Conservation (phyloP, 768 basidiomycete species). For the Podaxis sp. region DNA sequence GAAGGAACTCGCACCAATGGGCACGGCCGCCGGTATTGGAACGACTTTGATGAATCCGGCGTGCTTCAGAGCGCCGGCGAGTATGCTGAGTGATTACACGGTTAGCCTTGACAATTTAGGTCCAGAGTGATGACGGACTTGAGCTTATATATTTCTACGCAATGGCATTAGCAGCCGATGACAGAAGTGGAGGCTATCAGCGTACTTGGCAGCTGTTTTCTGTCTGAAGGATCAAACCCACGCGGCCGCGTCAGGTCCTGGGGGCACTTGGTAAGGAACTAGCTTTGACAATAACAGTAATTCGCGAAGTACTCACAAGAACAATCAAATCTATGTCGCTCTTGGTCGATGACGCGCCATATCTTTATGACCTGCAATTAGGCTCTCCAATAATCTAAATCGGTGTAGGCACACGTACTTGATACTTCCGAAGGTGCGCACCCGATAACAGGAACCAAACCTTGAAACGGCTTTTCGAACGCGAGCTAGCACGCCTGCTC, state of each 20-base stretch:
- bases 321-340: slow-evolving; percentile 57
- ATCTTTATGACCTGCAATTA: slow-evolving; percentile 22
- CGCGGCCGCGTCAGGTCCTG: slow-evolving; percentile 24
- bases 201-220: slow-evolving; percentile 11
- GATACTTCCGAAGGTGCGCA: slow-evolving; percentile 49
- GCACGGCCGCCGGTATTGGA: slow-evolving; percentile 38
- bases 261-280: not conserved
- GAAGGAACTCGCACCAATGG: slow-evolving; percentile 33
- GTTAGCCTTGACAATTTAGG: not conserved
- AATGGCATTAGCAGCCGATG: not conserved
- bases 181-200: not conserved
- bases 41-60: slow-evolving; percentile 32
- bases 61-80: slow-evolving; percentile 27
- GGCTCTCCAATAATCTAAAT: not conserved
- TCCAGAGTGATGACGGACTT: slow-evolving; percentile 15
- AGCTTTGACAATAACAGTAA: not conserved
- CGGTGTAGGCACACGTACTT: slow-evolving; percentile 18
- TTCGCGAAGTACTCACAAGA: slow-evolving; percentile 33
- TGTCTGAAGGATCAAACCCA: slow-evolving; percentile 17
- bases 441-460: slow-evolving; percentile 32
- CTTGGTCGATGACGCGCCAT: slow-evolving; percentile 36
- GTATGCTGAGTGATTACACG: slow-evolving; percentile 20
- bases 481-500: slow-evolving; percentile 3
- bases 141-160: slow-evolving; percentile 28
- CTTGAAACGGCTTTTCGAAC: slow-evolving; percentile 25